Evolutionary conservation across 352 stramenopile genomes (phyloP).

Genomic region (Phytophthora multivora): DNA sequence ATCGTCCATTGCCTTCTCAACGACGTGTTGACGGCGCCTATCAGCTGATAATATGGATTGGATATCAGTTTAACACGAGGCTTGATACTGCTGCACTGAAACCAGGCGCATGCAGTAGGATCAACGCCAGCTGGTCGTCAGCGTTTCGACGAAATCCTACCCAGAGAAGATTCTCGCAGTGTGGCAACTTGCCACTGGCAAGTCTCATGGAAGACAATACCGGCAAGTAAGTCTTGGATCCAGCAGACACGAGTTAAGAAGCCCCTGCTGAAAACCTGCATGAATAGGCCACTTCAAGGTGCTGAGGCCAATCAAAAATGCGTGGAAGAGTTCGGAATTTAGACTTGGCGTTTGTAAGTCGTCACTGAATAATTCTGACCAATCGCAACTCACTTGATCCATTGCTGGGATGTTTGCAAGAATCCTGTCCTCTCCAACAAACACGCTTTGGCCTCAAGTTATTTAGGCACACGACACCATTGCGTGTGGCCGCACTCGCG

Average conservation of each 20-base stretch:
- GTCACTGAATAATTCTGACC: not conserved
- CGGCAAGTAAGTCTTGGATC: not conserved
- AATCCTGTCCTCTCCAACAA: not conserved
- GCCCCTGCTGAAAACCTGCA: not conserved
- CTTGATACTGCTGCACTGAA: not conserved
- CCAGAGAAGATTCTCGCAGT: not conserved
- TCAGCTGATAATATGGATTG: not conserved
- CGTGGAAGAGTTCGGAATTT: slow-evolving; percentile 15
- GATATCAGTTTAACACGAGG: slow-evolving; percentile 1
- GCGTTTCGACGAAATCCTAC: slow-evolving; percentile 8
- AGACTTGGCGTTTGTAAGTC: slow-evolving; percentile 9
- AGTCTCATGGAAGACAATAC: too few relatives aligned
- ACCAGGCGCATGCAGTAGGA: not conserved
- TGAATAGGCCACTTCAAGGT: slow-evolving; percentile 5
- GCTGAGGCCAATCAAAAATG: slow-evolving; percentile 14
- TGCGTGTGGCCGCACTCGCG: not conserved
- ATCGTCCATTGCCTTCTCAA: too few relatives aligned
- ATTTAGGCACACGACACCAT: not conserved
- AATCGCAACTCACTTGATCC: not conserved
- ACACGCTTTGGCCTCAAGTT: not conserved
- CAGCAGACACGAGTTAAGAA: not conserved
- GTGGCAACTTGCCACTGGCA: too few relatives aligned
- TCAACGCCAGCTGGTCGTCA: slow-evolving; percentile 6
- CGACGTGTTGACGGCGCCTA: too few relatives aligned
- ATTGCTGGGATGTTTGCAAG: not conserved